phyloP scores from a whole-genome alignment of 2,329 filamentous ascomycete species.

The Fusarium sp. region DNA sequence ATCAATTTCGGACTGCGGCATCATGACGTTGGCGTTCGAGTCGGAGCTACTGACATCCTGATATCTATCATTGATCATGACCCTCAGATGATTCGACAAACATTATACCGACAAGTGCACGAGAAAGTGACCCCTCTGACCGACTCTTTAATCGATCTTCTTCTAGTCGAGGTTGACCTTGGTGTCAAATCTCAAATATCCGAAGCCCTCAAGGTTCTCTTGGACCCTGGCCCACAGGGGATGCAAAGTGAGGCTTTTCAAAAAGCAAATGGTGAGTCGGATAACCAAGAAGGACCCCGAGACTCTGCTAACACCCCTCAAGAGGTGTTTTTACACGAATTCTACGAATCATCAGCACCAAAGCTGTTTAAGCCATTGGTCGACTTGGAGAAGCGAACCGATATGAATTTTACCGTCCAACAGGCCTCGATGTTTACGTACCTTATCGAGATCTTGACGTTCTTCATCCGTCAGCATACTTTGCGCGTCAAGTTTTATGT shows the following conservation, averaged over 20 bases:
- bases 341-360: slow-evolving; percentile 88
- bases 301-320: slow-evolving; percentile 75
- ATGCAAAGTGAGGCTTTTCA: slow-evolving; percentile 65
- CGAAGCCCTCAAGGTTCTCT: slow-evolving; percentile 91
- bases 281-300: slow-evolving; percentile 69
- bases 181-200: slow-evolving; percentile 96
- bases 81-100: slow-evolving; percentile 90
- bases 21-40: slow-evolving; percentile 83
- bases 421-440: slow-evolving; percentile 93
- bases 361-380: slow-evolving; percentile 89
- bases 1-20: slow-evolving; percentile 93
- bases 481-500: slow-evolving; percentile 91
- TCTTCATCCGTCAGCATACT: slow-evolving; percentile 91
- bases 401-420: slow-evolving; percentile 80
- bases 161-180: slow-evolving; percentile 90
- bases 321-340: slow-evolving; percentile 85
- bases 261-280: slow-evolving; percentile 76
- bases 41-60: slow-evolving; percentile 93
- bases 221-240: slow-evolving; percentile 74
- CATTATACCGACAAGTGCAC: slow-evolving; percentile 90
- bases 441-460: slow-evolving; percentile 91
- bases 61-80: slow-evolving; percentile 97
- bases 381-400: slow-evolving; percentile 76
- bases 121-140: slow-evolving; percentile 88
- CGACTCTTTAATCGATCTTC: slow-evolving; percentile 90